A percentile compares a stretch with the other conserved stretches of the same genome.
phyloP scores from a whole-genome alignment of 805 yeast species.

The Candida tammaniensis region DNA sequence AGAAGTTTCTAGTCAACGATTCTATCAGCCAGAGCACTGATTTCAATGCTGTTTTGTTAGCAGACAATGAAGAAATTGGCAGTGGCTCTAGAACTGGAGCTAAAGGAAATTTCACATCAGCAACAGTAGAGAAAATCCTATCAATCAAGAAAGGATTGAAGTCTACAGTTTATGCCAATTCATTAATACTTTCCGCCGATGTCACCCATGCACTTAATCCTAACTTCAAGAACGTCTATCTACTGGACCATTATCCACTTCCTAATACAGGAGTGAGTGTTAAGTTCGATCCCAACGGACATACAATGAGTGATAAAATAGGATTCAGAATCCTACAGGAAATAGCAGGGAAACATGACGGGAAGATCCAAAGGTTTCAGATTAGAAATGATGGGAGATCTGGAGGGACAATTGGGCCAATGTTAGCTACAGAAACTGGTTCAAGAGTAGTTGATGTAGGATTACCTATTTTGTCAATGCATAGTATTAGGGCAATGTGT shows the following conservation, averaged over 20 bases:
- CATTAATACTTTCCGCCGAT: conserved; percentile 39
- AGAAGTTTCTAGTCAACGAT: conserved; percentile 9
- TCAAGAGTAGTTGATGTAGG: conserved; percentile 41
- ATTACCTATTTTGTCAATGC: conserved; percentile 42
- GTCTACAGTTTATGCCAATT: conserved; percentile 23
- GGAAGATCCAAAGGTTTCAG: conserved; percentile 36
- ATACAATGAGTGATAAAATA: conserved; percentile 34
- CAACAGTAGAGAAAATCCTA: conserved; percentile 13
- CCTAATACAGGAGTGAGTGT: conserved; percentile 39
- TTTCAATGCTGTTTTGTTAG: conserved; percentile 29
- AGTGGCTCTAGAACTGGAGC: conserved; percentile 40
- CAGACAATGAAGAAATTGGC: conserved; percentile 44
- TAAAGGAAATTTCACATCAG: conserved; percentile 26
- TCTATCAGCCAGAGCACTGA: conserved; percentile 23
- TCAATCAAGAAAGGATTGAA: conserved; percentile 5
- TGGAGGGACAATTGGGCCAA: conserved; percentile 45
- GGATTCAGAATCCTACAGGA: conserved; percentile 24
- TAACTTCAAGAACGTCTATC: conserved; percentile 31
- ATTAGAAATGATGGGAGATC: conserved; percentile 39
- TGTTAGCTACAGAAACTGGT: conserved; percentile 33
- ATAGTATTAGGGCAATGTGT: conserved; percentile 35
- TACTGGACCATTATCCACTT: conserved; percentile 32
- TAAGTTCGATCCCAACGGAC: conserved; percentile 36
- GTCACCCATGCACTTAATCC: conserved; percentile 45
- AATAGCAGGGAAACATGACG: conserved; percentile 21